These are phyloP conservation scores for Rhizoclosmatium sp. DNA, from an alignment of 192 early-diverging fungal species.

Conservation along the genomic window DNA sequence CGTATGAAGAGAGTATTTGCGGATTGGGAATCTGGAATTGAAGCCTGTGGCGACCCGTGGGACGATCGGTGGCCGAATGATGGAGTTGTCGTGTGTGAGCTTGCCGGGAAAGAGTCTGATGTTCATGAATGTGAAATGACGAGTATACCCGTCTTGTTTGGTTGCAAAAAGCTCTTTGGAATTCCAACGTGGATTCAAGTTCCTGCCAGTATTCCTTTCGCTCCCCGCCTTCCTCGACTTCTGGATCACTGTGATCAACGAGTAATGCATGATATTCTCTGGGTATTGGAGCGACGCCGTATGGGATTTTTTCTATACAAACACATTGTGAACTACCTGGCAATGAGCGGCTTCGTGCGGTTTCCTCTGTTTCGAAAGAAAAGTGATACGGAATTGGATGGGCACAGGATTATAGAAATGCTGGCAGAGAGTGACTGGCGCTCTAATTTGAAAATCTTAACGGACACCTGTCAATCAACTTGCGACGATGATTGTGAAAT, in stretches of 20 bases:
- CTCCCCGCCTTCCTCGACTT: neutral
- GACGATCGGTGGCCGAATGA: neutral
- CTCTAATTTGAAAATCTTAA: too few species aligned
- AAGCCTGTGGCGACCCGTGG: neutral
- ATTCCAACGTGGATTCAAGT: neutral
- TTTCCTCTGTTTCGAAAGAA: neutral
- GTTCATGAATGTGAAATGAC: neutral
- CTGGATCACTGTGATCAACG: neutral
- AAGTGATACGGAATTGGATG: neutral
- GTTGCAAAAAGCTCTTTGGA: neutral
- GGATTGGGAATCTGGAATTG: constrained; percentile 6
- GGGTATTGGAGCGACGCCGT: too few species aligned
- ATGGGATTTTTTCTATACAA: neutral
- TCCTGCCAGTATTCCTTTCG: neutral
- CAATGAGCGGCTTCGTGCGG: neutral
- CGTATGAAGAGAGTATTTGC: neutral
- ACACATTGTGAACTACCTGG: neutral
- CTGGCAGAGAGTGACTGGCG: too few species aligned
- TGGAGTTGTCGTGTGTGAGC: neutral
- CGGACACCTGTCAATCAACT: too few species aligned
- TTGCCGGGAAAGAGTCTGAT: neutral
- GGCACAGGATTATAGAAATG: neutral
- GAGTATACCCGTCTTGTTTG: neutral
- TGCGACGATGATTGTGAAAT: too few species aligned
- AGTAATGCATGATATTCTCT: too few species aligned